Conservation (phyloP, 2,329 filamentous ascomycete species). For the Truncatella angustata region DNA sequence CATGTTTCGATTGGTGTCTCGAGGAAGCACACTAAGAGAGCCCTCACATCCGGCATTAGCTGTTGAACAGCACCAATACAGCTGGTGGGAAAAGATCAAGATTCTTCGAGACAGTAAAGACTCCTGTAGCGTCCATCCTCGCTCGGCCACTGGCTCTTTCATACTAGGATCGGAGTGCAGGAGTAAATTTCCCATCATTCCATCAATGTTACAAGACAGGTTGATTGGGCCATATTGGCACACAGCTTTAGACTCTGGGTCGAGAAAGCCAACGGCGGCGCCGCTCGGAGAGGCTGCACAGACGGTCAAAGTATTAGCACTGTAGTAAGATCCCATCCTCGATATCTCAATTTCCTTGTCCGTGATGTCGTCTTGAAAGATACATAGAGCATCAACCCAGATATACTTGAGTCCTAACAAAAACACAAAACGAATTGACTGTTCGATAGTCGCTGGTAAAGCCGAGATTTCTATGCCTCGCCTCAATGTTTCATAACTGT, state of each 20-base stretch:
- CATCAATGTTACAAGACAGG: not conserved
- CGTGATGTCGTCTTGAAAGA: not conserved
- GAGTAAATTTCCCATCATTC: not conserved
- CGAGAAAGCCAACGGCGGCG: not conserved
- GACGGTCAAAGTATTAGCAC: not conserved
- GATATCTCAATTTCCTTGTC: not conserved
- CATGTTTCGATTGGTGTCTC: constrained; percentile 11
- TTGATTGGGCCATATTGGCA: not conserved
- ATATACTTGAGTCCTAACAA: not conserved
- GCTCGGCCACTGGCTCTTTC: constrained; percentile 13
- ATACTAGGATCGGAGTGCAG: not conserved
- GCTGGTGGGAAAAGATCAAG: constrained; percentile 17
- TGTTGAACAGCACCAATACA: constrained; percentile 17
- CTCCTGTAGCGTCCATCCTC: constrained; percentile 22
- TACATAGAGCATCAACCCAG: constrained; percentile 5
- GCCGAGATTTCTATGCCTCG: not conserved
- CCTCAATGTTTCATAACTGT: not conserved
- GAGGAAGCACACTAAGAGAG: not conserved
- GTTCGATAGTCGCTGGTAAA: not conserved
- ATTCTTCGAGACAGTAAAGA: constrained; percentile 17
- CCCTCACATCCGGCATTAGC: constrained; percentile 18
- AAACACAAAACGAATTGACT: not conserved
- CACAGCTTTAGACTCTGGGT: not conserved
- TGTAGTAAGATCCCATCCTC: not conserved
- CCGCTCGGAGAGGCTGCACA: not conserved